A percentile compares a stretch with the other conserved stretches of the same genome.
phyloP scores from a whole-genome alignment of 306 rosid genomes.

The Acmispon strigosus region DNA sequence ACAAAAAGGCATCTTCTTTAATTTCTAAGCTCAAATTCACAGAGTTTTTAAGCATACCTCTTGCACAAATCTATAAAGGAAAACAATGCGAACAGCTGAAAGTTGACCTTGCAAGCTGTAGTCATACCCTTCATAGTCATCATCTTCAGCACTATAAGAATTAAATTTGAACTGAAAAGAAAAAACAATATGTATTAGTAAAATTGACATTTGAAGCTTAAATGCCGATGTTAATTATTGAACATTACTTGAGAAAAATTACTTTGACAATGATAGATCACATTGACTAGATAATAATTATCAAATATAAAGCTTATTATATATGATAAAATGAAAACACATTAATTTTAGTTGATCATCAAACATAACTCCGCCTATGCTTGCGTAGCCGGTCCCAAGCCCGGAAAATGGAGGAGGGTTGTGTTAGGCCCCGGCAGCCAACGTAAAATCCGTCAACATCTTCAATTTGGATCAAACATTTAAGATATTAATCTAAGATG shows the following conservation, averaged over 20 bases:
- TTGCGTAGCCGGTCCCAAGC: no score
- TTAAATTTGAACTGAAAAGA: conserved; percentile 76
- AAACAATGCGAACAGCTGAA: conserved; percentile 94
- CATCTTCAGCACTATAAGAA: conserved; percentile 83
- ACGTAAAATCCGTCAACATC: no score
- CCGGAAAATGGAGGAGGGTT: no score
- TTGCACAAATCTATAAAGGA: conserved; percentile 93
- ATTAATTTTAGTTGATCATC: background rate
- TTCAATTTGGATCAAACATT: no score
- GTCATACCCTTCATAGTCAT: conserved; percentile 86
- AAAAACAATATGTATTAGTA: background rate
- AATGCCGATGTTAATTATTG: background rate
- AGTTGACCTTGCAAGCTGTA: conserved; percentile 85
- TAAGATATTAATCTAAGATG: background rate
- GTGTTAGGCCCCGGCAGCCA: no score
- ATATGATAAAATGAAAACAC: background rate
- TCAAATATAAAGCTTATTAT: background rate
- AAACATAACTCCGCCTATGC: no score
- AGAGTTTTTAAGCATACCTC: conserved; percentile 56
- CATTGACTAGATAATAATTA: background rate
- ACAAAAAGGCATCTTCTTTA: conserved; percentile 1
- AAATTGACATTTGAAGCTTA: background rate
- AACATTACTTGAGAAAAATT: background rate
- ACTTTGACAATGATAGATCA: background rate
- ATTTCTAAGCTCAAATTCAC: conserved; percentile 3